Base-by-base conservation (phyloP, 495 filamentous ascomycete species). In the Bryoglossum gracile region DNA sequence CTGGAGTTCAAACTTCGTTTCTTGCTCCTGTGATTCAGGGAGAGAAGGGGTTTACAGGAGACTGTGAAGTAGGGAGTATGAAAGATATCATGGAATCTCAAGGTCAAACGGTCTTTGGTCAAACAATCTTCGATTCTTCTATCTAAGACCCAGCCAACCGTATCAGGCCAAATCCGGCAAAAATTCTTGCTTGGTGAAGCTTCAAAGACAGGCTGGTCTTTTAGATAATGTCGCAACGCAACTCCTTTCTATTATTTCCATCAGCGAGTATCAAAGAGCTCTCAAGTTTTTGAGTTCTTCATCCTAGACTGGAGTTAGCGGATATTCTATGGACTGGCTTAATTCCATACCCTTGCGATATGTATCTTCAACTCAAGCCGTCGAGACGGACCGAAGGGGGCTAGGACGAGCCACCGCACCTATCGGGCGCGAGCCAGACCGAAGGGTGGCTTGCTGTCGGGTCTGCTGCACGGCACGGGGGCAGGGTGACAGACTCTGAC, bases 351-450 rank as follows among this genome's bases (percentile, higher is more conserved):
- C 56, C 49, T 43, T 51, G 39, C 42, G 37, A 43, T 37, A 9
- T 46, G 42, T 51, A 19, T 57, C 4, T 45, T 51, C 55, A 58
- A 73, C 68, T 76, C 69, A 77, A 77, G 70, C 67, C 69, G 65
- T 74, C 73, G 72, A 76, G 63, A 75, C 67, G 67, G 72, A 71
- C 66, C 74, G 73, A 65, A 79, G 74, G 67, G 75, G 75, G 63
- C 73, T 77, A 38, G 75, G 75, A 18, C 58, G 54, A 21, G 43
- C 23, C 32, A 53, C 55, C 18, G 54, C 23, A 45, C 26, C 39
- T 38, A 33, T 54, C n/a, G 35, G 40, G 24, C 40, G 35, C 11
- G 33, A 62, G 60, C 62, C 67, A 67, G 61, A 55, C 60, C 62
- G 63, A 56, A 51, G 28, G 59, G 61, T 44, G 59, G 62, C 62